Evolutionary conservation across 495 filamentous ascomycete species (phyloP).

Genomic region (Aspergillus diversus): DNA sequence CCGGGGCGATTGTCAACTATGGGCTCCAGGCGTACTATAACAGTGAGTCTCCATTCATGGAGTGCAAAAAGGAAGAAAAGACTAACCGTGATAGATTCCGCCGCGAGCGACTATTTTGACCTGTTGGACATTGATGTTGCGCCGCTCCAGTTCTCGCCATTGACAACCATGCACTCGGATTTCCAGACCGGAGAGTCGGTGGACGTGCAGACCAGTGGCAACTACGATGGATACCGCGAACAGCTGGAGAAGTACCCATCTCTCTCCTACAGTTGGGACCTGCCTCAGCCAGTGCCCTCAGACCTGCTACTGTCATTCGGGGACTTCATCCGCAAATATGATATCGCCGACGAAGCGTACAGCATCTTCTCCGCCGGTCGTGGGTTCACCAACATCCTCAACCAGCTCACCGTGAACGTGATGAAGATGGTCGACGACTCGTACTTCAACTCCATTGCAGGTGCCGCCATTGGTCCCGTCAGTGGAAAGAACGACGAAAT

Average conservation of each 20-base stretch:
- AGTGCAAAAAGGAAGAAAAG: too few species aligned
- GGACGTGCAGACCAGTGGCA: constrained; percentile 1
- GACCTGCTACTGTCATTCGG: constrained; percentile 52
- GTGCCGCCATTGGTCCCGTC: neutral
- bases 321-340: constrained; percentile 50
- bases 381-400: constrained; percentile 38
- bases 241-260: constrained; percentile 44
- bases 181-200: constrained; percentile 5
- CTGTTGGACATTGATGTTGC: constrained; percentile 33
- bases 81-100: too few species aligned
- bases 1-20: constrained; percentile 40
- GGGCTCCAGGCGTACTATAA: constrained; percentile 45
- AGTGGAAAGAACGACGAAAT: constrained; percentile 5
- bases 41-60: too few species aligned
- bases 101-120: constrained; percentile 37
- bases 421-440: constrained; percentile 9
- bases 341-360: constrained; percentile 22
- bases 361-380: constrained; percentile 16
- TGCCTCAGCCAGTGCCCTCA: constrained; percentile 49
- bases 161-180: constrained; percentile 28
- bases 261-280: constrained; percentile 42
- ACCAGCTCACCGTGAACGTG: constrained; percentile 25
- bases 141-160: neutral
- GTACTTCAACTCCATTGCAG: neutral
- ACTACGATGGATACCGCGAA: constrained; percentile 23